Evolutionary conservation across 352 stramenopile genomes (phyloP).

Genomic region (Pythium phragmiticola): DNA sequence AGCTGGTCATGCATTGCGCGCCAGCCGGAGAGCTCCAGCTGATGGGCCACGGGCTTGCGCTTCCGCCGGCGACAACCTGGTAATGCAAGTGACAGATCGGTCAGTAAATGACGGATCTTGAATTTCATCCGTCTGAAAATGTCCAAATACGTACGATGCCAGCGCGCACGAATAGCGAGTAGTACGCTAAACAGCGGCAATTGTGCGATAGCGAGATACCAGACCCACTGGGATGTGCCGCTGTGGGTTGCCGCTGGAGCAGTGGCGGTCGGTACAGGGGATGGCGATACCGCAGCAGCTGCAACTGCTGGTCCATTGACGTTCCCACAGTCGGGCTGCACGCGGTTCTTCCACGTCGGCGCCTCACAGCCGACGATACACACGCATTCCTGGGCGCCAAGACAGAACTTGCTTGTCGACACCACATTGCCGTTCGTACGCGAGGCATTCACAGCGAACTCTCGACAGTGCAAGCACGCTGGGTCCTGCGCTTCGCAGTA

Average conservation of each 20-base stretch:
- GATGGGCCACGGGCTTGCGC: slow-evolving; percentile 2
- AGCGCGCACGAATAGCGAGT: slow-evolving; percentile 11
- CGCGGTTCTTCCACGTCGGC: slow-evolving; percentile 14
- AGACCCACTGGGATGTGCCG: slow-evolving; percentile 8
- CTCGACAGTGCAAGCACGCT: slow-evolving; percentile 40
- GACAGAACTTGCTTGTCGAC: slow-evolving; percentile 51
- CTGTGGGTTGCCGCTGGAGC: not conserved
- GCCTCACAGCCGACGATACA: slow-evolving; percentile 52
- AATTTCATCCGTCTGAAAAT: not conserved
- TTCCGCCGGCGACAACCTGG: not conserved
- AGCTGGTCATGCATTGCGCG: slow-evolving; percentile 23
- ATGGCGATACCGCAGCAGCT: not conserved
- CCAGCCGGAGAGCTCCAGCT: slow-evolving; percentile 23
- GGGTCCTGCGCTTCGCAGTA: slow-evolving; percentile 50
- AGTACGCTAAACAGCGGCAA: slow-evolving; percentile 16
- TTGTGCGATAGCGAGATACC: slow-evolving; percentile 21
- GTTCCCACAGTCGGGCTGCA: slow-evolving; percentile 11
- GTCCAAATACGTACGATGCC: slow-evolving; percentile 15
- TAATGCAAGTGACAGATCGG: not conserved
- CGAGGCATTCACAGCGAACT: slow-evolving; percentile 39
- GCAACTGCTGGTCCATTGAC: not conserved
- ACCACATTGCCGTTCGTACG: slow-evolving; percentile 40
- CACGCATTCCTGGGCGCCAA: slow-evolving; percentile 40
- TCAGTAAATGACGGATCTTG: not conserved
- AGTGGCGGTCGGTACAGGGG: not conserved